Percentiles rank a stretch among this genome's conserved stretches.
phyloP scores from a whole-genome alignment of 179 eudicot genomes.

The Beta lomatogona region DNA sequence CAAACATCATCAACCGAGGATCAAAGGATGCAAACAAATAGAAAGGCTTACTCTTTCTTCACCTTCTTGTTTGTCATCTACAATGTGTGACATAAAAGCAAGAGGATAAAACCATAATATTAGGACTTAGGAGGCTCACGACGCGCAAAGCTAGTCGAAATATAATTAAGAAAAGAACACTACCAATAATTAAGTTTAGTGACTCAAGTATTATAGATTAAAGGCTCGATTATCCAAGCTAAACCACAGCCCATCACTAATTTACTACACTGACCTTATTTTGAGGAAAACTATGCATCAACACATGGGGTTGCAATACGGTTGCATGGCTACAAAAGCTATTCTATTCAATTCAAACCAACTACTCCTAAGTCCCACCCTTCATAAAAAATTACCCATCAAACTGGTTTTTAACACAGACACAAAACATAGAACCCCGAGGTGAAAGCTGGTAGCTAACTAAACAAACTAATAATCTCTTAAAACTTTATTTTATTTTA shows the following conservation, averaged over 20 bases:
- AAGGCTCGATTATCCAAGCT: conserved; percentile 38
- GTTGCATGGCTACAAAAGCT: conserved; percentile 37
- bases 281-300: conserved; percentile 41
- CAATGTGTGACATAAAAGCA: conserved; percentile 9
- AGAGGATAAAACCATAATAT: conserved; percentile 13
- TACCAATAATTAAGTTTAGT: conserved; percentile 36
- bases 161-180: conserved; percentile 33
- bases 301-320: conserved; percentile 41
- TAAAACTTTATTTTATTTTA: background rate
- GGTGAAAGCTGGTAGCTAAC: conserved; percentile 34
- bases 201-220: conserved; percentile 17
- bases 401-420: conserved; percentile 18
- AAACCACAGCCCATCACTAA: conserved; percentile 35
- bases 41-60: background rate
- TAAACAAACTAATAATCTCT: conserved; percentile 14
- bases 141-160: conserved; percentile 14
- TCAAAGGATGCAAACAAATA: no score
- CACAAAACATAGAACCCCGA: conserved; percentile 47
- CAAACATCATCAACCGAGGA: conserved; percentile 1
- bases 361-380: no score
- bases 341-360: conserved; percentile 22
- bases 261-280: conserved; percentile 20
- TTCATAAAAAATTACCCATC: conserved; percentile 5
- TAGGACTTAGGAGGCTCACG: conserved; percentile 3
- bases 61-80: conserved; percentile 7